These are phyloP conservation scores for Miscanthus lutarioriparius DNA, from an alignment of 176 grass and related monocot species.

Conservation along the genomic window DNA sequence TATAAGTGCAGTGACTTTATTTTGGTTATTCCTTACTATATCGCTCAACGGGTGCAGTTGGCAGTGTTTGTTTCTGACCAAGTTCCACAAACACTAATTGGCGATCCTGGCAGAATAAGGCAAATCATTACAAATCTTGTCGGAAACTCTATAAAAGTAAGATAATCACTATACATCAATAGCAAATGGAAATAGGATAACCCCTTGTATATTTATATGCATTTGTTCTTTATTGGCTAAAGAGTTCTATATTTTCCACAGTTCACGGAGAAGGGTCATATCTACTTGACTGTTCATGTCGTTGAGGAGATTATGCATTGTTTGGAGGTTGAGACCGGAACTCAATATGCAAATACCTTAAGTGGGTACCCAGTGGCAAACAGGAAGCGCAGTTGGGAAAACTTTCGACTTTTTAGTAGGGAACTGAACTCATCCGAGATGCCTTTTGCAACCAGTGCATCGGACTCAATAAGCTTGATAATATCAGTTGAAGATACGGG, in stretches of 20 bases:
- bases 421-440: constrained; percentile 53
- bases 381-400: constrained; percentile 69
- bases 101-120: constrained; percentile 84
- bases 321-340: constrained; percentile 58
- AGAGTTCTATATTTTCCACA: constrained; percentile 42
- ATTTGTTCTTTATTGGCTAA: constrained; percentile 22
- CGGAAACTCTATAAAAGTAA: constrained; percentile 97
- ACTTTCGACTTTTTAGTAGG: constrained; percentile 53
- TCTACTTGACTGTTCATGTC: constrained; percentile 94
- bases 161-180: constrained; percentile 24
- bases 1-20: constrained; percentile 31
- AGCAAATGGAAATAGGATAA: constrained; percentile 18
- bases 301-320: constrained; percentile 62
- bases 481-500: constrained; percentile 99
- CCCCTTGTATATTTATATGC: neutral
- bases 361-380: constrained; percentile 68
- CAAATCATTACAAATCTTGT: constrained; percentile 99
- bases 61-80: constrained; percentile 89
- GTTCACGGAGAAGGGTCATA: constrained; percentile 95
- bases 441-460: constrained; percentile 44
- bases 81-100: constrained; percentile 86
- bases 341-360: constrained; percentile 56
- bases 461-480: constrained; percentile 75
- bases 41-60: constrained; percentile 45
- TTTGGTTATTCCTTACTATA: constrained; percentile 3